These are phyloP conservation scores for Metschnikowia borealis DNA, from an alignment of 805 yeast species.

Conservation along the genomic window DNA sequence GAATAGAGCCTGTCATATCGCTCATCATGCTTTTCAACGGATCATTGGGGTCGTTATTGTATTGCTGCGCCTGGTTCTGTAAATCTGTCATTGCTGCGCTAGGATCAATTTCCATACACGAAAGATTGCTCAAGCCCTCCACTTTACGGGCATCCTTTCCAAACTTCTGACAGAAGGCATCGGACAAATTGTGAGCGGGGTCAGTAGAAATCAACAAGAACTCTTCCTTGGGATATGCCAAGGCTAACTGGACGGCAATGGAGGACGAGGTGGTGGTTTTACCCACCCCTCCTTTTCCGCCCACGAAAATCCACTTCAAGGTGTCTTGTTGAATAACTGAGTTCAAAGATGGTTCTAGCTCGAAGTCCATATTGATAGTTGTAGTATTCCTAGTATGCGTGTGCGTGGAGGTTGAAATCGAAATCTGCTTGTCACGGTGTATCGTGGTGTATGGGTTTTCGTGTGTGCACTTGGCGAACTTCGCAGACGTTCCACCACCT, in stretches of 20 bases:
- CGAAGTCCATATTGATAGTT: constrained; percentile 44
- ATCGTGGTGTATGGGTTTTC: background rate
- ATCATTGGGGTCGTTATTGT: constrained; percentile 53
- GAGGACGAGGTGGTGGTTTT: constrained; percentile 97
- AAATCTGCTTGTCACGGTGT: constrained; percentile 1
- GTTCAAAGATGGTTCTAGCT: constrained; percentile 67
- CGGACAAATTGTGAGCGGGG: constrained; percentile 97
- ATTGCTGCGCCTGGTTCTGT: constrained; percentile 54
- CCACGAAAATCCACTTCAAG: constrained; percentile 95
- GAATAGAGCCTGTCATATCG: constrained; percentile 91
- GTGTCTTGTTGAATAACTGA: constrained; percentile 59
- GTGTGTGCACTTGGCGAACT: constrained; percentile 2
- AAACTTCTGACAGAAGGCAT: constrained; percentile 97
- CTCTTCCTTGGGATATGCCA: constrained; percentile 71
- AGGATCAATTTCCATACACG: constrained; percentile 99
- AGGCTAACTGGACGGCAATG: constrained; percentile 88
- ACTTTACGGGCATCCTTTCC: constrained; percentile 95
- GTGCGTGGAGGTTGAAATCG: background rate
- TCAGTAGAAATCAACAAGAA: constrained; percentile 92
- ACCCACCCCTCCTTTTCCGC: constrained; percentile 99
- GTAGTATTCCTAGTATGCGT: background rate
- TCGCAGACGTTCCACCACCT: constrained; percentile 4
- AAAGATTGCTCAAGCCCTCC: constrained; percentile 79
- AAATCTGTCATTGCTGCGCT: constrained; percentile 89
- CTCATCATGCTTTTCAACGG: constrained; percentile 74